Base-by-base conservation (phyloP, 345 rosid species). In the Populus nigra region DNA sequence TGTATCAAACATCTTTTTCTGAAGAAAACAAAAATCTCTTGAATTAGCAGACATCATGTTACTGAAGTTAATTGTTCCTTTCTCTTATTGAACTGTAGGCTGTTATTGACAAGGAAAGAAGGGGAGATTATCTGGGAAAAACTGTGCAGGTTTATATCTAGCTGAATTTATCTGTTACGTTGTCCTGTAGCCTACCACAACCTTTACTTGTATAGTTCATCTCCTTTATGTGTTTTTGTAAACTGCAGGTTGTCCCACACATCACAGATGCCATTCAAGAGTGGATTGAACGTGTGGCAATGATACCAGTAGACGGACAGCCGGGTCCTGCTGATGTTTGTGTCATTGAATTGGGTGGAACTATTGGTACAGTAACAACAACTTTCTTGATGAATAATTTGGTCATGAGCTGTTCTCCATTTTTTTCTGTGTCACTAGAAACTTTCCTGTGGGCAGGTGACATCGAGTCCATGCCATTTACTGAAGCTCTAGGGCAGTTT, bases 291-390 rank as follows among this genome's bases (percentile, higher is more conserved):
- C 85, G 93, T 11, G 97, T 89, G 0, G 98, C 97, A 13, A 45
- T 61, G 80, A 88, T 92, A 75, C 94, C 97, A 1, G 99, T 96
- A 1, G 98, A 93, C 71, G 98, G 93, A 72, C 73, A 84, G 84
- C 88, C 90, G 7, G 93, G 90, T 66, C 90, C 98, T 27, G 90
- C 98, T 33, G 99, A 96, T 88, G 97, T 96, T 77, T 93, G 99
- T 86, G 93, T 96, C 83, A 93, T 96, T 36, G 99, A 96, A 84
- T 88, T 96, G 83, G 99, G 99, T 73, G 99, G 99, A 83, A 96
- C 99, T 15, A 92, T 96, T 80, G 99, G 99, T 93, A 88, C 39
- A 61, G 47, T 72, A 43, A 15, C 7, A 22, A 11, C 15, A 50
- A 0, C 31, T 27, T 57, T 62, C 66, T 69, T 69, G 73, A 50